These are phyloP conservation scores for Oemleria cerasiformis DNA, from an alignment of 306 rosid genomes.

Conservation along the genomic window DNA sequence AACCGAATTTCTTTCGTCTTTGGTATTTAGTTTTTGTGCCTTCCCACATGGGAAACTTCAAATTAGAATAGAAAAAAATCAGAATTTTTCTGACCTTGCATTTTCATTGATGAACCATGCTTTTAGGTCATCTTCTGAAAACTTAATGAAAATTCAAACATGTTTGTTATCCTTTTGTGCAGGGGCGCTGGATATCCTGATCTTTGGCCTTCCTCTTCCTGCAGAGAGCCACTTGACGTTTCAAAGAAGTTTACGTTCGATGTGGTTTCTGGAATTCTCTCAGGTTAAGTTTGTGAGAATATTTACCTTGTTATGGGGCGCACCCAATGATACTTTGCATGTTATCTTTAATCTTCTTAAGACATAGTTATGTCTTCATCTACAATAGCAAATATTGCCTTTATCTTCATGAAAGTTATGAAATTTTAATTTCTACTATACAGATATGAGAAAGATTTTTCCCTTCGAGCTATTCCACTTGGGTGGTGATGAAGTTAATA, in stretches of 20 bases:
- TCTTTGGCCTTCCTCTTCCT: slow-evolving; percentile 89
- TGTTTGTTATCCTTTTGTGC: slow-evolving; percentile 24
- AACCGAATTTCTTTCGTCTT: background rate
- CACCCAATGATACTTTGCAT: no score
- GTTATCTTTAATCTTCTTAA: no score
- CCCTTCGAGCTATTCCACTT: slow-evolving; percentile 96
- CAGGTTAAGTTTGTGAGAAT: slow-evolving; percentile 55
- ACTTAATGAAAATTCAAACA: background rate
- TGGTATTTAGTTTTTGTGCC: background rate
- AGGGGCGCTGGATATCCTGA: slow-evolving; percentile 98
- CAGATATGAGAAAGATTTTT: slow-evolving; percentile 92
- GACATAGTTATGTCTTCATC: no score
- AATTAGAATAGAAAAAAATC: background rate
- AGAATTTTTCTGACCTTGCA: background rate
- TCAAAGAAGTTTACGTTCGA: slow-evolving; percentile 77
- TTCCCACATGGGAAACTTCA: slow-evolving; percentile 3
- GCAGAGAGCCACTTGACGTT: slow-evolving; percentile 91
- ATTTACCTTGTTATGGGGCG: no score
- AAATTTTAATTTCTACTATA: slow-evolving; percentile 19
- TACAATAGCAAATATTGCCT: background rate
- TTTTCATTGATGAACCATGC: background rate
- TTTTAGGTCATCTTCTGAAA: background rate
- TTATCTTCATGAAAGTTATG: background rate
- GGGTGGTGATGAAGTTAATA: slow-evolving; percentile 98
- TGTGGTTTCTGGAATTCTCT: slow-evolving; percentile 74